Conservation (phyloP, 2,329 filamentous ascomycete species). For the Colletotrichum sp. region DNA sequence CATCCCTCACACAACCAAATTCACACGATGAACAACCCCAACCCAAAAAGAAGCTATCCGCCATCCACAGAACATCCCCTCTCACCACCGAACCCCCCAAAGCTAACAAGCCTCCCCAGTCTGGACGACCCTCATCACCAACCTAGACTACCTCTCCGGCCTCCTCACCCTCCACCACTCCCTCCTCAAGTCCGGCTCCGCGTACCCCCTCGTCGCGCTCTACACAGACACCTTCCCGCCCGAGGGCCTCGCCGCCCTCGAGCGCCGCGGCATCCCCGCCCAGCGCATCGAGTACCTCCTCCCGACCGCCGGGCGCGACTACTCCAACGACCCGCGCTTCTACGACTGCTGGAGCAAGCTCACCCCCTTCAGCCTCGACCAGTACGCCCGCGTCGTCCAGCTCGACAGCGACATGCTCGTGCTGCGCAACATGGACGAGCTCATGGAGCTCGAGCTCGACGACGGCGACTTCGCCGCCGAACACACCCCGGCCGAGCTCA, state of each 20-base stretch:
- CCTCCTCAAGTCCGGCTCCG: conserved; percentile 67
- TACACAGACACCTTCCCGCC: conserved; percentile 80
- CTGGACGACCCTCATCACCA: conserved; percentile 89
- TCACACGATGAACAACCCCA: background rate
- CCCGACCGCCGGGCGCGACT: conserved; percentile 70
- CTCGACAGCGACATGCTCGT: conserved; percentile 91
- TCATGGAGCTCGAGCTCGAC: conserved; percentile 84
- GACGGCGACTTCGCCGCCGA: conserved; percentile 26
- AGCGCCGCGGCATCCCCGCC: conserved; percentile 70
- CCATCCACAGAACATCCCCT: background rate
- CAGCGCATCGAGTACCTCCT: conserved; percentile 76
- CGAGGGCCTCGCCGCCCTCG: conserved; percentile 72
- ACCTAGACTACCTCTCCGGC: conserved; percentile 80
- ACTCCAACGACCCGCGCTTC: conserved; percentile 80
- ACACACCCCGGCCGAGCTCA: conserved; percentile 8
- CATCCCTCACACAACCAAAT: background rate
- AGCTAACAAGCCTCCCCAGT: conserved; percentile 50
- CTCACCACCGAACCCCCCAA: background rate
- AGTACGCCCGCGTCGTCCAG: conserved; percentile 82
- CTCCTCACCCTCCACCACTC: conserved; percentile 83
- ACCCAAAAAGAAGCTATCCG: background rate
- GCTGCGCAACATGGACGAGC: conserved; percentile 85
- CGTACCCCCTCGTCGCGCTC: conserved; percentile 81
- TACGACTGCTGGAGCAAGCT: conserved; percentile 92
- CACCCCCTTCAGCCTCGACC: conserved; percentile 74